phyloP scores from a whole-genome alignment of 2,329 filamentous ascomycete genomes.

The Scedosporium dehoogii region DNA sequence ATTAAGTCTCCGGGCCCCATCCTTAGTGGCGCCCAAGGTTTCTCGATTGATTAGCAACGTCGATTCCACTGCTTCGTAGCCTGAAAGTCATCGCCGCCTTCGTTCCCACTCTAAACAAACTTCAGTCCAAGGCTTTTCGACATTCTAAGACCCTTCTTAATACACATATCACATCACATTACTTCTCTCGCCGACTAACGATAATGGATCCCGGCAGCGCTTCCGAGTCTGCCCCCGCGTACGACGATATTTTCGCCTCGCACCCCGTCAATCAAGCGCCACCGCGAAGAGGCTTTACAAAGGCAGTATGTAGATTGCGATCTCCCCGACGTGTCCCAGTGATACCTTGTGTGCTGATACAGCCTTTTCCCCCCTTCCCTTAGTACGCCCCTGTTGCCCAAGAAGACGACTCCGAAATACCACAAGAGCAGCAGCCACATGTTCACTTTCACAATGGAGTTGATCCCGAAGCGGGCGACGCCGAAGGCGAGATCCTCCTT shows the following conservation, averaged over 20 bases:
- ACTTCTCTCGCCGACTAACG: background rate
- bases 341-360: background rate
- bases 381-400: background rate
- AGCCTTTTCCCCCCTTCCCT: background rate
- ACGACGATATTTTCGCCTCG: background rate
- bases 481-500: background rate
- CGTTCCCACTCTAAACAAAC: too few species aligned
- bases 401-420: background rate
- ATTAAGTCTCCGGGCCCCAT: too few species aligned
- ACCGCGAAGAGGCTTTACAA: background rate
- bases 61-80: too few species aligned
- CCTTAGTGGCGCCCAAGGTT: too few species aligned
- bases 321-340: background rate
- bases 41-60: too few species aligned
- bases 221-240: background rate
- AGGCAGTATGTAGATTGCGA: background rate
- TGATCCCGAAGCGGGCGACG: background rate
- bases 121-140: too few species aligned
- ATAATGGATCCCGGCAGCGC: background rate
- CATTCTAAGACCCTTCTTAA: too few species aligned
- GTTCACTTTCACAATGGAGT: background rate
- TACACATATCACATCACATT: background rate
- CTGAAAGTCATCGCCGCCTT: too few species aligned
- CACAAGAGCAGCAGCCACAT: background rate
- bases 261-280: background rate